Conservation (phyloP, 73 alveolate species). For the Urostyla sp. region DNA sequence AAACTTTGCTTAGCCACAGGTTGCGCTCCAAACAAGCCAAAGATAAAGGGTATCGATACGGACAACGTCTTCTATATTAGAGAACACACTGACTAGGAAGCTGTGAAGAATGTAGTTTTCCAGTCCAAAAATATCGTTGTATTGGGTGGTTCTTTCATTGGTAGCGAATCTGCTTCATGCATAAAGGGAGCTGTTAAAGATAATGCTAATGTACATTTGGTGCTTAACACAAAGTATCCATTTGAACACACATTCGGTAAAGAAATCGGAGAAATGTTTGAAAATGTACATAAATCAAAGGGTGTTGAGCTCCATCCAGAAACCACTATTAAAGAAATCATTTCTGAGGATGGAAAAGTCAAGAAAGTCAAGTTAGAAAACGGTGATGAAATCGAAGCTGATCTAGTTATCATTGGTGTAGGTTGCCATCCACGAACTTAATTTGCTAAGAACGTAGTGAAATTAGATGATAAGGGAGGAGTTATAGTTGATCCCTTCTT, state of each 20-base stretch:
- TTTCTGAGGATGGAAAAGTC: conserved; percentile 67
- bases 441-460: conserved; percentile 61
- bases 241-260: conserved; percentile 80
- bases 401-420: conserved; percentile 86
- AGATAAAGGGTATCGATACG: conserved; percentile 71
- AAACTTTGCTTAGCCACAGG: conserved; percentile 91
- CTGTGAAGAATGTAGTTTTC: conserved; percentile 62
- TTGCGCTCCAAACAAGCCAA: conserved; percentile 69
- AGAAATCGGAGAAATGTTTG: conserved; percentile 74
- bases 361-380: conserved; percentile 68
- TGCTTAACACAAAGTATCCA: conserved; percentile 68
- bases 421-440: conserved; percentile 80
- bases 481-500: conserved; percentile 79
- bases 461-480: conserved; percentile 67
- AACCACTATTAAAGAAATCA: conserved; percentile 63
- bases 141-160: conserved; percentile 89
- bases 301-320: conserved; percentile 71
- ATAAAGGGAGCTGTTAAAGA: conserved; percentile 64
- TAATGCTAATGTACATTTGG: conserved; percentile 71
- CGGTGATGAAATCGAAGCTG: conserved; percentile 80
- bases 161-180: conserved; percentile 86
- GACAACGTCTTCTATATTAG: conserved; percentile 77
- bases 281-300: conserved; percentile 63
- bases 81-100: conserved; percentile 67
- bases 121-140: conserved; percentile 79